phyloP scores from a whole-genome alignment of 441 rosid genomes.

The Pelargonium australe region DNA sequence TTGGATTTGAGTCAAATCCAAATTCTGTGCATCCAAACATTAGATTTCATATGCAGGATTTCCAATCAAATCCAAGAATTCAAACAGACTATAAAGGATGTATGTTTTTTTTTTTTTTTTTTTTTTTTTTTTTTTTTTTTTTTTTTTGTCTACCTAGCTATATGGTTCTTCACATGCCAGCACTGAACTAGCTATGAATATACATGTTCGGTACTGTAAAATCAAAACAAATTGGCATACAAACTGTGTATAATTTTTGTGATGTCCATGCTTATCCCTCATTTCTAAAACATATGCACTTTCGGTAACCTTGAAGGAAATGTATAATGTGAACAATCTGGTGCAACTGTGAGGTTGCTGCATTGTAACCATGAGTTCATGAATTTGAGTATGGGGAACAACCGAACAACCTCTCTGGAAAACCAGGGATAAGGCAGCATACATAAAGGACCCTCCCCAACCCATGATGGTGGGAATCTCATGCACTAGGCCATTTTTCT shows the following conservation, averaged over 20 bases:
- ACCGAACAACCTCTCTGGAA: not conserved
- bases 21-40: not conserved
- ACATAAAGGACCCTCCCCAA: not conserved
- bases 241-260: slow-evolving; percentile 5
- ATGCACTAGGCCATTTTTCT: not conserved
- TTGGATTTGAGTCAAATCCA: not conserved
- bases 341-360: slow-evolving; percentile 2
- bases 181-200: not conserved
- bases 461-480: not conserved
- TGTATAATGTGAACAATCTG: slow-evolving; percentile 1
- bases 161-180: not conserved
- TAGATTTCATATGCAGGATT: not conserved
- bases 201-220: not conserved
- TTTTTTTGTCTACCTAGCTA: not conserved
- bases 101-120: too few relatives aligned
- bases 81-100: not conserved
- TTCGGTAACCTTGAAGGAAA: not conserved
- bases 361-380: not conserved
- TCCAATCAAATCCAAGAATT: not conserved
- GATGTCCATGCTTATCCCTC: not conserved
- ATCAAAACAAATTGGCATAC: not conserved
- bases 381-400: slow-evolving; percentile 4
- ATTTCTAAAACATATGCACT: not conserved
- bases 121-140: too few relatives aligned
- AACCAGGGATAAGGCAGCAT: not conserved